phyloP scores from a whole-genome alignment of 208 protist species.

The Trypanosoma cruzi region DNA sequence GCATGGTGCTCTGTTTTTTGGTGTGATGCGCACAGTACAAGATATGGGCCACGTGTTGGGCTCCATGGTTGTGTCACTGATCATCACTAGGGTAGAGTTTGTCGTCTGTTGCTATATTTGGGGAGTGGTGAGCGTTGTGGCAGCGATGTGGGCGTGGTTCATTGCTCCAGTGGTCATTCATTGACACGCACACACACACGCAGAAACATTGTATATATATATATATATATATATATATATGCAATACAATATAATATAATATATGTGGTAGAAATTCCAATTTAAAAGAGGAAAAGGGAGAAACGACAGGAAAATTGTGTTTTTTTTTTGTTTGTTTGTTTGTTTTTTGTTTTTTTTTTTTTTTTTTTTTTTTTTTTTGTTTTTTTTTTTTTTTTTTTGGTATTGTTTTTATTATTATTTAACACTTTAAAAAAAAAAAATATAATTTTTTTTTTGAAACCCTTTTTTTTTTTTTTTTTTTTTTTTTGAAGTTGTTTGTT shows the following conservation, averaged over 20 bases:
- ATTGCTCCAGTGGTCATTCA: conserved; percentile 32
- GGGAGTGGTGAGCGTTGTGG: conserved; percentile 43
- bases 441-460: no score
- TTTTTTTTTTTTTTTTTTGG: no score
- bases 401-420: no score
- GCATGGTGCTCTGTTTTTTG: conserved; percentile 75
- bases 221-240: background rate
- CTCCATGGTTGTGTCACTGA: conserved; percentile 38
- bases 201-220: background rate
- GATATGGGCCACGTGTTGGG: conserved; percentile 77
- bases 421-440: no score
- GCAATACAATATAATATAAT: background rate
- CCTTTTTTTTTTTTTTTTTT: no score
- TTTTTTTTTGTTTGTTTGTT: no score
- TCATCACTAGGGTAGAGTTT: conserved; percentile 46
- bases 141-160: conserved; percentile 49
- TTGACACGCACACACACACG: background rate
- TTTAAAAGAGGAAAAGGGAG: background rate
- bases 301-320: background rate
- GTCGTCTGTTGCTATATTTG: conserved; percentile 46
- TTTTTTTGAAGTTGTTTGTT: no score
- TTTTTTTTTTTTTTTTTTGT: no score
- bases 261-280: conserved; percentile 2
- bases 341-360: no score
- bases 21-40: conserved; percentile 82